A percentile compares a stretch with the other conserved stretches of the same genome.
Evolutionary conservation across 2,329 filamentous ascomycete species (phyloP).

Genomic region (Colletotrichum plurivorum): DNA sequence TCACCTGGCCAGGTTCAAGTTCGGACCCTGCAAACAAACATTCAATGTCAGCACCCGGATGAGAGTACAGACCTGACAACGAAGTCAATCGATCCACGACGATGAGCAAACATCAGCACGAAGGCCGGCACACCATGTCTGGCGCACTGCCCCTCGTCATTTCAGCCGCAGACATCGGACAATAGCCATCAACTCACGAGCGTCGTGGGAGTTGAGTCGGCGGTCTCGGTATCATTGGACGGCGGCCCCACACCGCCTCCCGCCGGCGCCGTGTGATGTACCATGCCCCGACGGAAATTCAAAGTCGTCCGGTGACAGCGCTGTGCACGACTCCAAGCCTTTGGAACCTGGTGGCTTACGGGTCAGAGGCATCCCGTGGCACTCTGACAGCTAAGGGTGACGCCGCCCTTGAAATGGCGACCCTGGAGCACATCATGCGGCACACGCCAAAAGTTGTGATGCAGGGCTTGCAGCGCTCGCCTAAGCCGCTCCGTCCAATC

Average conservation of each 20-base stretch:
- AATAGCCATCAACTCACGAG: neutral
- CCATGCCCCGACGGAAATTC: neutral
- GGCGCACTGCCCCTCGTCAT: conserved; percentile 14
- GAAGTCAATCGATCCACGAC: neutral
- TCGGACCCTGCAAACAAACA: conserved; percentile 7
- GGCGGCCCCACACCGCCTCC: conserved; percentile 24
- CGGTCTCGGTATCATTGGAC: conserved; percentile 1
- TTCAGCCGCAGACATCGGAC: conserved; percentile 21
- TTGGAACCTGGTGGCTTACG: conserved; percentile 1
- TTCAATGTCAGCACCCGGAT: conserved; percentile 28
- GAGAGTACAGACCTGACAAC: neutral
- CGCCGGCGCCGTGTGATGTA: conserved; percentile 7
- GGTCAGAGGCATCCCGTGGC: neutral
- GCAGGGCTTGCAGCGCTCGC: conserved; percentile 22
- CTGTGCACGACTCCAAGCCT: neutral
- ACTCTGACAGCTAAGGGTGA: neutral
- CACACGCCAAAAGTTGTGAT: conserved; percentile 22
- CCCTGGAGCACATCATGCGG: conserved; percentile 1
- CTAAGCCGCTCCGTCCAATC: conserved; percentile 13
- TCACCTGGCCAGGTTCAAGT: neutral
- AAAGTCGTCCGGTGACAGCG: neutral
- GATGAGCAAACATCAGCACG: neutral
- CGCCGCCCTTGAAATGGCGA: conserved; percentile 21
- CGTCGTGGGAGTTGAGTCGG: neutral
- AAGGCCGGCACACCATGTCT: neutral